phyloP scores from a whole-genome alignment of 768 basidiomycete species.

The Lentinula boryana region DNA sequence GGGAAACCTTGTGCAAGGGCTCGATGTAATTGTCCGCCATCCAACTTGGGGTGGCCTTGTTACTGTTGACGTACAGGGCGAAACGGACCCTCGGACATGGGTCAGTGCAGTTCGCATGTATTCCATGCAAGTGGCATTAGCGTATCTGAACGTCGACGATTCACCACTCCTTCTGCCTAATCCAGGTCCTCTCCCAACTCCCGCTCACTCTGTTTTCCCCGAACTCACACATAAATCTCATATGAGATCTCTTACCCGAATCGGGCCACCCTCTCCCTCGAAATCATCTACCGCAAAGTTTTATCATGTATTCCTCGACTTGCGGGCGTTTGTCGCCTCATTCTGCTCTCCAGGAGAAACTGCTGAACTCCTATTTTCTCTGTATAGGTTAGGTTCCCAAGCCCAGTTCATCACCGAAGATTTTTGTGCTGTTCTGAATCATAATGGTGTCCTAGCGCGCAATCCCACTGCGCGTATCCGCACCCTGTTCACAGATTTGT shows the following conservation, averaged over 20 bases:
- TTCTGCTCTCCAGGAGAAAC: conserved; percentile 89
- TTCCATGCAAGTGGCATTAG: conserved; percentile 78
- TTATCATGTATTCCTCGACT: conserved; percentile 85
- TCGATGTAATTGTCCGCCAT: conserved; percentile 96
- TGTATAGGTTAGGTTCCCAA: conserved; percentile 77
- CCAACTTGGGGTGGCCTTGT: conserved; percentile 87
- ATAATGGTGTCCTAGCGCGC: conserved; percentile 83
- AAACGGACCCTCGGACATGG: conserved; percentile 77
- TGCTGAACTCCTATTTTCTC: conserved; percentile 88
- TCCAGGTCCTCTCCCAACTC: conserved; percentile 44
- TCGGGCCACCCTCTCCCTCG: conserved; percentile 15
- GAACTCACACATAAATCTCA: conserved; percentile 34
- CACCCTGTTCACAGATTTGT: conserved; percentile 88
- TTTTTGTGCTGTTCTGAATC: conserved; percentile 83
- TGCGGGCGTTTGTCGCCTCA: conserved; percentile 88
- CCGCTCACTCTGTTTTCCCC: conserved; percentile 68
- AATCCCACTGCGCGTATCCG: conserved; percentile 72
- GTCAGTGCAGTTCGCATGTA: conserved; percentile 89
- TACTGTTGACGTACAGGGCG: conserved; percentile 84
- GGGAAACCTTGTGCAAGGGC: conserved; percentile 86
- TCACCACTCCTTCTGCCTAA: conserved; percentile 28
- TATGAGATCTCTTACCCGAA: conserved; percentile 29
- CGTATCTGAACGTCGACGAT: conserved; percentile 61
- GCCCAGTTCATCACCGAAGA: conserved; percentile 91
- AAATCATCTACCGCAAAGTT: conserved; percentile 59